A percentile compares a stretch with the other conserved stretches of the same genome.
These are phyloP conservation scores for Colletotrichum graminicola DNA, from an alignment of 2,329 filamentous ascomycete species.

Conservation along the genomic window DNA sequence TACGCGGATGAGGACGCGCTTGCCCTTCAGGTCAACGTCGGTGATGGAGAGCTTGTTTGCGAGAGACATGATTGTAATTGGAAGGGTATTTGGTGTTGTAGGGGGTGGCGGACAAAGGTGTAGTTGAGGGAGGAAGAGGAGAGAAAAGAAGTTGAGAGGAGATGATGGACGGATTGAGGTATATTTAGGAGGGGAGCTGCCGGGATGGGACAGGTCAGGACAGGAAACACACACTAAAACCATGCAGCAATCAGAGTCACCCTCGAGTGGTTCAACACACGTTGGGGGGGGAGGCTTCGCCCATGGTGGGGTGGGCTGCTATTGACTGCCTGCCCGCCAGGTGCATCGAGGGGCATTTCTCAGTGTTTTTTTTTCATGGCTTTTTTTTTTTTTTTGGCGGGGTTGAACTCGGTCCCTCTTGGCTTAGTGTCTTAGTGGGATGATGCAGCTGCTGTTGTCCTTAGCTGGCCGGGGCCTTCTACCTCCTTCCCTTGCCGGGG, in stretches of 20 bases:
- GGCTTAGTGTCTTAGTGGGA: conserved; percentile 33
- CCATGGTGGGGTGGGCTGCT: conserved; percentile 34
- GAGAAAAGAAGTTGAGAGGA: conserved; percentile 29
- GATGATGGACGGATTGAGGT: conserved; percentile 35
- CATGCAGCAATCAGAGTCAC: conserved; percentile 33
- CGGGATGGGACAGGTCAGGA: conserved; percentile 42
- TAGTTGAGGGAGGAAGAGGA: conserved; percentile 46
- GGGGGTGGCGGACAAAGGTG: conserved; percentile 25
- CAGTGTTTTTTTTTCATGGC: conserved; percentile 30
- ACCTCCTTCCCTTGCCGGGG: not conserved
- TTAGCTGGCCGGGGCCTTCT: conserved; percentile 2
- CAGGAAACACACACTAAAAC: conserved; percentile 18
- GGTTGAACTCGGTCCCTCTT: conserved; percentile 28
- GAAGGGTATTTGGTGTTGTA: conserved; percentile 37
- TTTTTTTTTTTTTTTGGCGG: conserved; percentile 44
- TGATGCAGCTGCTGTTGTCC: conserved; percentile 4
- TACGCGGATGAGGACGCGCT: conserved; percentile 97
- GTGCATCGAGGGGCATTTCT: conserved; percentile 15
- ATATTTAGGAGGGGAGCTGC: conserved; percentile 41
- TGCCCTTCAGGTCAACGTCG: conserved; percentile 97
- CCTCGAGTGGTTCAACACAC: conserved; percentile 38
- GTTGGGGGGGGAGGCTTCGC: conserved; percentile 33
- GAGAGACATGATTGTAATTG: conserved; percentile 83
- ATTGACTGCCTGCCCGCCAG: conserved; percentile 3
- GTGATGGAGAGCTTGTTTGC: conserved; percentile 98